Evolutionary conservation across 331 rosid genomes (phyloP).

Genomic region (Quercus tomentella): DNA sequence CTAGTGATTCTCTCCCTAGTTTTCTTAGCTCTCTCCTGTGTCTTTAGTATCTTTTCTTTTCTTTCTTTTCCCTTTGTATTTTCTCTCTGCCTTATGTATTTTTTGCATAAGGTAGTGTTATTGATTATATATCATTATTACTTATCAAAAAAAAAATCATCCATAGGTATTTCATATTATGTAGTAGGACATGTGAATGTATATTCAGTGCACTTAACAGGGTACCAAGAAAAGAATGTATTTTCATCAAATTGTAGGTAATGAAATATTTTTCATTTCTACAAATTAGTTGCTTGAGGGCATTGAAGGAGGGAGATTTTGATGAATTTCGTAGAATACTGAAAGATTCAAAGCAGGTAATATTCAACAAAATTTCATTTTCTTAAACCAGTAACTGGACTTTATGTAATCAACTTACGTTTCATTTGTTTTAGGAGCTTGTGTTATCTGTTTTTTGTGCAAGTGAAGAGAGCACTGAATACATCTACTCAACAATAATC

Average conservation of each 20-base stretch:
- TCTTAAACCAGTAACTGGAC: slow-evolving; percentile 9
- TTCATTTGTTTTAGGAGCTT: slow-evolving; percentile 57
- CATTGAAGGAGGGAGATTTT: slow-evolving; percentile 73
- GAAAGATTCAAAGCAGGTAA: slow-evolving; percentile 82
- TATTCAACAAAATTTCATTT: slow-evolving; percentile 16
- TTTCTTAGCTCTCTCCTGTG: no score
- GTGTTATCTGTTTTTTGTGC: slow-evolving; percentile 76
- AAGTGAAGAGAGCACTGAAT: slow-evolving; percentile 90
- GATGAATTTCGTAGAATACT: slow-evolving; percentile 51
- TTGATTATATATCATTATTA: no score
- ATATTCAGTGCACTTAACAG: neutral
- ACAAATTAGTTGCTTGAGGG: slow-evolving; percentile 71
- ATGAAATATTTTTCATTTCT: slow-evolving; percentile 4
- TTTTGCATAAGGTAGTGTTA: no score
- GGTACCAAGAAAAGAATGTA: neutral
- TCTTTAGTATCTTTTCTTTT: no score
- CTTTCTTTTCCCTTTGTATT: no score
- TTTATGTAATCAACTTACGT: slow-evolving; percentile 16
- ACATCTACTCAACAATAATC: slow-evolving; percentile 65
- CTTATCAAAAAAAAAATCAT: no score
- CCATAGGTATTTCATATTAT: neutral
- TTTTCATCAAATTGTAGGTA: neutral
- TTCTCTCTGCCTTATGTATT: no score
- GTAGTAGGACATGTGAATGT: neutral
- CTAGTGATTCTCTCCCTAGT: no score